Evolutionary conservation across 2,329 filamentous ascomycete genomes (phyloP), one percentile per base, ranked within the genome.

Genomic region (Xylaria multiplex): DNA sequence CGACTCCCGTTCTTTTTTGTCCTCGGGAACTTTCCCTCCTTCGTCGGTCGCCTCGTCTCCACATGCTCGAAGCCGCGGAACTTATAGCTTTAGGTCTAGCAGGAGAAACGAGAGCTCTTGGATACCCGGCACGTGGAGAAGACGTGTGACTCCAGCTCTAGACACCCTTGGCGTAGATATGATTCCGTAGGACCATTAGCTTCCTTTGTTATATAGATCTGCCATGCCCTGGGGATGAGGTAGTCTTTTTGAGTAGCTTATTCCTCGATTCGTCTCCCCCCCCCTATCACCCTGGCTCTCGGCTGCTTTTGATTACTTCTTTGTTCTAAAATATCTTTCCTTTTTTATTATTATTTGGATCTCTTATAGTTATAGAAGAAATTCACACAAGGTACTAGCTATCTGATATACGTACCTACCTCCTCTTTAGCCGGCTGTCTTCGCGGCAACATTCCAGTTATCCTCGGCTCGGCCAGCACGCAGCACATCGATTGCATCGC

Each of bases 41-140:
- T 48, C 32, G 16, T 43, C 24, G 22, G 11, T 45, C 45, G 45
- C 16, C 24, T 56, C 24, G 35, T 43, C 52, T 53, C 43, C 52
- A 65, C 49, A 32, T 27, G 57, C 45, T 37, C 19, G 55, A 57
- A 62, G 63, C 63, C 63, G 63, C 63, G 63, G 63, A 62, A 60
- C 62, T 48, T 40, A n/a, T n/a, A 2, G 32, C 35, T 19, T 16
- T 40, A 4, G 13, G 37, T 46, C 11, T 37, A 8, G 58, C 40
- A 55, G 48, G 8, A 13, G n/a, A 22, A 30, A 27, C 27, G 27
- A 27, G 9, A 50, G 22, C 13, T 32, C 46, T 27, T 27, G 27
- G 27, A 45, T 40, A 7, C 46, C 48, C 48, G 61, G 54, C 54
- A 64, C 61, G 54, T 64, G 61, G 61, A 32, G 61, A 54, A 32